Base-by-base conservation (phyloP, 306 rosid genomes). In the Inga leiocalycina region DNA sequence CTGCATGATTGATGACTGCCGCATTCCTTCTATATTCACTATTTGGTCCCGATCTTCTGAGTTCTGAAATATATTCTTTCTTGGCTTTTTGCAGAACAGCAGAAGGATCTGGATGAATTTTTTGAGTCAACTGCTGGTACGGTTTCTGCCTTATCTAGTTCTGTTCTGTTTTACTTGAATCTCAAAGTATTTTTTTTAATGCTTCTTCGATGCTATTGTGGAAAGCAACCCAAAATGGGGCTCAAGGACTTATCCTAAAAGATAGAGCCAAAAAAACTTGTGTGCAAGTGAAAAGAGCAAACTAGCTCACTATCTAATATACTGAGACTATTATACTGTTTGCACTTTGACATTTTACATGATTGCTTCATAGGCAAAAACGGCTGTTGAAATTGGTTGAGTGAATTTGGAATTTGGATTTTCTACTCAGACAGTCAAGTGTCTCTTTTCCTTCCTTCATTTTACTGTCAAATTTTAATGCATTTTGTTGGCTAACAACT, bases 121-220 rank as follows among this genome's bases (percentile, higher is more conserved):
- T 94, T 94, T 77, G 87, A 65, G 91, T 94, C 98, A 82, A 91
- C 98, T 71, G 94, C 93, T 11, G 98, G 98, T 94, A 91, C 72
- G 66, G 22, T 27, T 82, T 75, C 54, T 48, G 8, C 80, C 49
- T 44, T 24, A 10, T 76, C 66, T 62, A 44, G 54, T 56, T 43
- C 27, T 56, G 9, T 8, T 20, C 64, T 79, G 43, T 45, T 34
- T 24, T 35, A 61, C 34, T 45, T 34, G 27, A 27, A 51, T 64
- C 9, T 56, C 4, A 17, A 20, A 57, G 61, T 32, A 3, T 83
- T 83, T 32, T 11, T 62, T 52, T 45, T 52, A 43, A 49, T 68
- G 74, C 59, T 74, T 41, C 64, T 75, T 74, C 56, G 59, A 20
- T 77, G 49, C 17, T 57, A 59, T 54, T 76, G 13, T 27, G 20